Conservation (phyloP, 2,329 filamentous ascomycete species). For the Exserohilum turcica region DNA sequence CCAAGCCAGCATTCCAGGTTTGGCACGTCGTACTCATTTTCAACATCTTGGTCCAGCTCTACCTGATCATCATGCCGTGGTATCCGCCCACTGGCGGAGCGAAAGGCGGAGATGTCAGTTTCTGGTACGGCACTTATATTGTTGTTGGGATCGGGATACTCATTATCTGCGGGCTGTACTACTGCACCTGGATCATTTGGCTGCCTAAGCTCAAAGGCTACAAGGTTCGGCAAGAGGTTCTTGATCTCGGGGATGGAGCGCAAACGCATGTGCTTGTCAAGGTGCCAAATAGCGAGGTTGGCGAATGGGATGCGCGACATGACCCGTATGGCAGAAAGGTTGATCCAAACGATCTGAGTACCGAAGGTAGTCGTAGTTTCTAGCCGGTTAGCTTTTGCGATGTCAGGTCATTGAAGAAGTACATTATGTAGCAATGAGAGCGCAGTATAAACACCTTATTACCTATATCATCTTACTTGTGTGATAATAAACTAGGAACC, state of each 20-base stretch:
- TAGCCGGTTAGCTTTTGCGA: too few species aligned
- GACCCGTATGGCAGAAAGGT: neutral
- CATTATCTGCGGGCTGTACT: constrained; percentile 28
- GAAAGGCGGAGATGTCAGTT: constrained; percentile 57
- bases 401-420: too few species aligned
- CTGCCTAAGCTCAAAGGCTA: neutral
- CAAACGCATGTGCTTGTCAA: neutral
- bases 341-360: neutral
- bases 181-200: constrained; percentile 32
- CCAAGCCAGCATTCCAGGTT: constrained; percentile 27
- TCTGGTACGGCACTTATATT: constrained; percentile 75
- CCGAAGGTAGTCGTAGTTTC: neutral
- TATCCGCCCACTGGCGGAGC: constrained; percentile 67
- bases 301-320: neutral
- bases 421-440: too few species aligned
- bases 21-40: constrained; percentile 35
- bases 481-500: too few species aligned
- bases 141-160: constrained; percentile 62
- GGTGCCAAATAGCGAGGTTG: neutral
- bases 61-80: constrained; percentile 71
- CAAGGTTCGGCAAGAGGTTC: neutral
- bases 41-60: constrained; percentile 31
- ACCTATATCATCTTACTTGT: too few species aligned
- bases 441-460: too few species aligned
- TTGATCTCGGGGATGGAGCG: neutral